Percentiles rank a stretch among this genome's conserved stretches.
phyloP scores from a whole-genome alignment of 345 rosid species.

The Turnera subulata region DNA sequence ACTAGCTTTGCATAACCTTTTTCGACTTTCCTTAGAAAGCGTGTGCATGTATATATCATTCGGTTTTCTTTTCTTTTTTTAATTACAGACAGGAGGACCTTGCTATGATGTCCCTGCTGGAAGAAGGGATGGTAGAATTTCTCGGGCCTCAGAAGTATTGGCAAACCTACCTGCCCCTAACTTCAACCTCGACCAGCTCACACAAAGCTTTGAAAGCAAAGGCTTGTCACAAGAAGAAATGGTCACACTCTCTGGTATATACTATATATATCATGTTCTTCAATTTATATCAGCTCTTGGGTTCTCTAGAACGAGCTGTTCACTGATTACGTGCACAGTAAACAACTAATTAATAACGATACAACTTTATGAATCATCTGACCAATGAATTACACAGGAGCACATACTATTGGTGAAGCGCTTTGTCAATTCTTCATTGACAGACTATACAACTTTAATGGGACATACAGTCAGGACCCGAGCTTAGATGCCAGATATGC shows the following conservation, averaged over 20 bases:
- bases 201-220: conserved; percentile 11
- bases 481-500: conserved; percentile 17
- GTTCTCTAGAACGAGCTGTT: too few species aligned
- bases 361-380: too few species aligned
- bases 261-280: too few species aligned
- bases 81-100: conserved; percentile 38
- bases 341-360: too few species aligned
- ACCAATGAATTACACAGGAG: too few species aligned
- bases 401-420: conserved; percentile 21
- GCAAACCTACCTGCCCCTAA: conserved; percentile 17
- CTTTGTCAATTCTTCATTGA: conserved; percentile 18
- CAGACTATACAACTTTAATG: conserved; percentile 21
- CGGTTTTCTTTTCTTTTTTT: too few species aligned
- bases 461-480: conserved; percentile 14
- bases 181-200: conserved; percentile 5
- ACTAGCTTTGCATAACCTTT: too few species aligned
- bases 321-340: too few species aligned
- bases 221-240: conserved; percentile 19
- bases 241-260: conserved; percentile 20
- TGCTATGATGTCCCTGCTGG: conserved; percentile 54
- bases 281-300: too few species aligned
- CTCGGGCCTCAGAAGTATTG: conserved; percentile 30
- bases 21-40: neutral
- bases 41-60: too few species aligned
- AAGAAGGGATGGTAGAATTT: conserved; percentile 54